These are phyloP conservation scores for Chamaenerion angustifolium DNA, from an alignment of 345 rosid genomes.

Conservation along the genomic window DNA sequence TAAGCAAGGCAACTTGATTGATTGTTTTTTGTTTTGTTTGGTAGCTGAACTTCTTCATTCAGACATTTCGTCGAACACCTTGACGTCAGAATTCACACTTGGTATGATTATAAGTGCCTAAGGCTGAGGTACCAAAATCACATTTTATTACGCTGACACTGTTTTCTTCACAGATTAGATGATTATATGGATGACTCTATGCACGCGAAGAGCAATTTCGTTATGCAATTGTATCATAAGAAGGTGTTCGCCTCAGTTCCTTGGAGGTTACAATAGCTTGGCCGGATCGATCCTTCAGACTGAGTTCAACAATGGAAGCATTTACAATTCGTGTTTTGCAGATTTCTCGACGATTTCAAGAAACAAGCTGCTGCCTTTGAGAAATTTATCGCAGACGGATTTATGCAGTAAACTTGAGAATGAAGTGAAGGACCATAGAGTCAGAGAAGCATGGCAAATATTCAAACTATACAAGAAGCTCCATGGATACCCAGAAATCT, in stretches of 20 bases:
- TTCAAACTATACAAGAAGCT: conserved; percentile 46
- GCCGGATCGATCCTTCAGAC: not conserved
- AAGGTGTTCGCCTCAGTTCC: not conserved
- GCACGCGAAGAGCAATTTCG: no score
- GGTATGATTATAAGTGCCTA: not conserved
- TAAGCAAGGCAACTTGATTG: no score
- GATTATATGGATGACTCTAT: no score
- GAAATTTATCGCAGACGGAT: conserved; percentile 26
- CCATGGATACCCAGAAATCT: conserved; percentile 39
- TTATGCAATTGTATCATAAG: not conserved
- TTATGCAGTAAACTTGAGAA: conserved; percentile 48
- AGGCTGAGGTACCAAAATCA: not conserved
- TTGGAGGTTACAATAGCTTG: not conserved
- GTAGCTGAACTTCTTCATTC: not conserved
- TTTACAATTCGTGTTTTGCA: not conserved
- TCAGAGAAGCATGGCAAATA: conserved; percentile 53
- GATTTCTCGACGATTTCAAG: not conserved
- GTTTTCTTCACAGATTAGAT: no score
- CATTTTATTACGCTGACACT: not conserved
- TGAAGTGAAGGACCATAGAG: conserved; percentile 30
- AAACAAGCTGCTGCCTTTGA: not conserved
- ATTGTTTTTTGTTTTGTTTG: no score
- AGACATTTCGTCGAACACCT: conserved; percentile 3
- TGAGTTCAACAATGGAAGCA: conserved; percentile 1
- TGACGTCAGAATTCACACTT: not conserved